Conservation (phyloP, 2,329 filamentous ascomycete genomes). For the Beauveria sp. region DNA sequence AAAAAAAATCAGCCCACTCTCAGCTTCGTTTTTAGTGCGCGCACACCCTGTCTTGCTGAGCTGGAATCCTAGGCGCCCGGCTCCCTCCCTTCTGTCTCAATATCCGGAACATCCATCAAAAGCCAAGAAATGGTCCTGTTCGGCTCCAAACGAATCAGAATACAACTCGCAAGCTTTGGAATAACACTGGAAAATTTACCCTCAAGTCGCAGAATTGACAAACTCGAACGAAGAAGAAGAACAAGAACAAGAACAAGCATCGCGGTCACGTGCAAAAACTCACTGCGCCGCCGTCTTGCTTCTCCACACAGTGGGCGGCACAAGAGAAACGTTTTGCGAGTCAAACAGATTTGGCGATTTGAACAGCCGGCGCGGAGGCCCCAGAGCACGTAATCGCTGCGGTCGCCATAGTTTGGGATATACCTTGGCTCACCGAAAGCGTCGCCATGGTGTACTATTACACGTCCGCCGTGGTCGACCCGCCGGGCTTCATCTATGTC, state of each 20-base stretch:
- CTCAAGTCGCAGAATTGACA: background rate
- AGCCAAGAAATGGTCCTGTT: too few species aligned
- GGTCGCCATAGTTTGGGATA: background rate
- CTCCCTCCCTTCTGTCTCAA: too few species aligned
- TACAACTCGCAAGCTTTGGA: too few species aligned
- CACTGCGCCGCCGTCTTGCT: background rate
- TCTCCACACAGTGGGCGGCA: background rate
- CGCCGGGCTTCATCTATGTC: conserved; percentile 84
- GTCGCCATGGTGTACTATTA: conserved; percentile 87
- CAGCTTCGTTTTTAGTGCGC: too few species aligned
- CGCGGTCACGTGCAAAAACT: conserved; percentile 1
- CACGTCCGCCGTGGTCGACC: conserved; percentile 74
- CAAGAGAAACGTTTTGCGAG: background rate
- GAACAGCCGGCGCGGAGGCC: background rate
- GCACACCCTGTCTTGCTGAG: too few species aligned
- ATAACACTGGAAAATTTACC: too few species aligned
- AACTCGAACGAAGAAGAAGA: background rate
- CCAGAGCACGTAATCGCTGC: background rate
- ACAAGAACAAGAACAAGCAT: background rate
- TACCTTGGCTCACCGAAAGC: background rate
- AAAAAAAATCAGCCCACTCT: too few species aligned
- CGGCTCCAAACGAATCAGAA: too few species aligned
- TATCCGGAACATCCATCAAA: too few species aligned
- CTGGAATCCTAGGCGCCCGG: too few species aligned
- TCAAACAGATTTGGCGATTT: background rate